phyloP scores from a whole-genome alignment of 1,284 basidiomycete species.

The Pseudozyma tsukubaensis region DNA sequence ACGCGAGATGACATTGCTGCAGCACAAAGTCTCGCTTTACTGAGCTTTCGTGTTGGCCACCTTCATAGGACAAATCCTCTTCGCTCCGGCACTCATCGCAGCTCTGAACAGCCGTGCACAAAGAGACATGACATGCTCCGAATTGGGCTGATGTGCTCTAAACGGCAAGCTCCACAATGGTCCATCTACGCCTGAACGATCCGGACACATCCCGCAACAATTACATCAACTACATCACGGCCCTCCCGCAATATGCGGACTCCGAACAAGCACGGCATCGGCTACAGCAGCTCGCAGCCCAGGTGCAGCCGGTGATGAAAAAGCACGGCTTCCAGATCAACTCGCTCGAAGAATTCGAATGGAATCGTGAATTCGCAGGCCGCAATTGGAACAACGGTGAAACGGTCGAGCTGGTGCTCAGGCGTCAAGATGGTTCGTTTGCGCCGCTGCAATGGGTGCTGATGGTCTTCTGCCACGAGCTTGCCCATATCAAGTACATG shows the following conservation, averaged over 20 bases:
- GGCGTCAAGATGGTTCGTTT: conserved; percentile 47
- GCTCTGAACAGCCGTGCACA: no score
- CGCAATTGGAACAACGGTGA: conserved; percentile 63
- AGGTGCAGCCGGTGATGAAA: conserved; percentile 60
- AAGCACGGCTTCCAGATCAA: conserved; percentile 57
- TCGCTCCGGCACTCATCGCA: no score
- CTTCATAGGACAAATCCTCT: no score
- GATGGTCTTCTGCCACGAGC: conserved; percentile 59
- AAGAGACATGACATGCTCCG: no score
- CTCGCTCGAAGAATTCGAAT: conserved; percentile 57
- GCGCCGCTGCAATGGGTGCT: conserved; percentile 53
- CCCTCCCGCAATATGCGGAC: conserved; percentile 40
- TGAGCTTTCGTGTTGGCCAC: no score
- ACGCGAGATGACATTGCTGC: no score
- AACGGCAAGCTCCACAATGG: conserved; percentile 14
- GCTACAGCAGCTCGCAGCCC: conserved; percentile 52
- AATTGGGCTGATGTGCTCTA: no score
- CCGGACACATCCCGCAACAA: conserved; percentile 55
- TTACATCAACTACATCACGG: conserved; percentile 58
- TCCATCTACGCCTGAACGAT: conserved; percentile 58
- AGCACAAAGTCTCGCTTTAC: no score
- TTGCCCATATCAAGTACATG: conserved; percentile 61
- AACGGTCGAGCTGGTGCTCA: conserved; percentile 55
- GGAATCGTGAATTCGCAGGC: conserved; percentile 58
- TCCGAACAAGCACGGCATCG: conserved; percentile 40